Conservation (phyloP, 768 basidiomycete species). For the Hebeloma cylindrosporum region DNA sequence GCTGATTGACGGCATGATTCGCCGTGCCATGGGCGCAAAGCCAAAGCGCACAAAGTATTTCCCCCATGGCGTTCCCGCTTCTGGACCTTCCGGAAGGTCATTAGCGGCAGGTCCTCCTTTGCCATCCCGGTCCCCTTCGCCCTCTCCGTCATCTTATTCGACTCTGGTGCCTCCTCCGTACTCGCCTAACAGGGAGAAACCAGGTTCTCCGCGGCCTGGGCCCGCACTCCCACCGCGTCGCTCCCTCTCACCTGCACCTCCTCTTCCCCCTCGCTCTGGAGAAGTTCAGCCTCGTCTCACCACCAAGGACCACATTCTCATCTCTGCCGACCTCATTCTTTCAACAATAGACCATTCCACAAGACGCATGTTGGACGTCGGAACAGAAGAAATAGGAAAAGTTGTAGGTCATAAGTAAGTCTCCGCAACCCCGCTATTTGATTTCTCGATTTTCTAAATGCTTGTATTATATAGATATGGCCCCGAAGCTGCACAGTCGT, state of each 20-base stretch:
- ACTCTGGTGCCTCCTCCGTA: slow-evolving; percentile 18
- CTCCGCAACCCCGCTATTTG: too few relatives aligned
- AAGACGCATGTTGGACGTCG: slow-evolving; percentile 49
- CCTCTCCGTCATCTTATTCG: slow-evolving; percentile 16
- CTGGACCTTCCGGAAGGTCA: background rate
- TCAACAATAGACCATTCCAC: slow-evolving; percentile 63
- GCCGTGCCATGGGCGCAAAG: slow-evolving; percentile 52
- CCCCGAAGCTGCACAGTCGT: slow-evolving; percentile 57
- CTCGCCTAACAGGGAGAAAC: slow-evolving; percentile 1
- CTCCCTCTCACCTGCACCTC: slow-evolving; percentile 31
- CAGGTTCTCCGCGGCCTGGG: slow-evolving; percentile 12
- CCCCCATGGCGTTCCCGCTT: slow-evolving; percentile 5
- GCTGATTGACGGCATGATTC: slow-evolving; percentile 60
- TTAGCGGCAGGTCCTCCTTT: slow-evolving; percentile 10
- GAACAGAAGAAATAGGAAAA: slow-evolving; percentile 46
- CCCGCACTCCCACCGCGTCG: slow-evolving; percentile 34
- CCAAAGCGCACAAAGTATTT: slow-evolving; percentile 31
- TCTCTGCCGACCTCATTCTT: slow-evolving; percentile 66
- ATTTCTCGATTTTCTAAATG: background rate
- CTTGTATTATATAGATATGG: slow-evolving; percentile 48
- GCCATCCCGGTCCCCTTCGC: slow-evolving; percentile 20
- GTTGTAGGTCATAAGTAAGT: slow-evolving; percentile 59
- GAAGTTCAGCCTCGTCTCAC: slow-evolving; percentile 31
- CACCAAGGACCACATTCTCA: slow-evolving; percentile 49
- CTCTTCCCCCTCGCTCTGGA: slow-evolving; percentile 36